A percentile compares a stretch with the other conserved stretches of the same genome.
Evolutionary conservation across 805 yeast species (phyloP).

Genomic region (Ogataea thermomethanolica): DNA sequence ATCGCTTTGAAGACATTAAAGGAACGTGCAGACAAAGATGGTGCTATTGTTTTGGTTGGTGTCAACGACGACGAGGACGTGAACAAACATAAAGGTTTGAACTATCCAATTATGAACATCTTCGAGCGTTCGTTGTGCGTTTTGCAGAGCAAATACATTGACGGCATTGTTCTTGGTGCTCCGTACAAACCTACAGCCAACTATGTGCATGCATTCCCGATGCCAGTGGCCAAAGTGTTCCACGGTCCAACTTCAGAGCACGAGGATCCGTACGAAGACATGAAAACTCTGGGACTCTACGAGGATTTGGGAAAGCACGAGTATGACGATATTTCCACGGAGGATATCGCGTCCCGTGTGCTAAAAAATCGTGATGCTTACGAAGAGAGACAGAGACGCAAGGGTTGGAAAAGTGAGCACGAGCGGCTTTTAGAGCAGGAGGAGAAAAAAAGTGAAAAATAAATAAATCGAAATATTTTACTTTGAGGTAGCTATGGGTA

Average conservation of each 20-base stretch:
- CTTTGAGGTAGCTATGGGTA: conserved; percentile 22
- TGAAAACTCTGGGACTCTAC: conserved; percentile 34
- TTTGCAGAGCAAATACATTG: conserved; percentile 81
- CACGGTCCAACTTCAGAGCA: conserved; percentile 56
- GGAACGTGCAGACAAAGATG: conserved; percentile 34
- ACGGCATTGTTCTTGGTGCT: conserved; percentile 70
- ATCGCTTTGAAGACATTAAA: conserved; percentile 56
- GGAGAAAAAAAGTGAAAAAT: conserved; percentile 1
- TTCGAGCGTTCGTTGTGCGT: conserved; percentile 85
- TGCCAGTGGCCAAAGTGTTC: conserved; percentile 37
- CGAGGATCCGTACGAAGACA: conserved; percentile 29
- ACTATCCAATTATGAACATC: conserved; percentile 81
- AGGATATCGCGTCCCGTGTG: conserved; percentile 73
- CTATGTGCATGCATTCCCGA: conserved; percentile 40
- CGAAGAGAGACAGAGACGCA: conserved; percentile 81
- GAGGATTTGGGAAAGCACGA: conserved; percentile 49
- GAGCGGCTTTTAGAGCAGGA: conserved; percentile 32
- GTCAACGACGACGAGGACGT: conserved; percentile 57
- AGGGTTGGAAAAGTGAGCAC: conserved; percentile 72
- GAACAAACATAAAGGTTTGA: conserved; percentile 54
- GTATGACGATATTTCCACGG: conserved; percentile 63
- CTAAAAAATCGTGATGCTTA: conserved; percentile 62
- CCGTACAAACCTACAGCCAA: conserved; percentile 47
- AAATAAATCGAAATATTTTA: conserved; percentile 2
- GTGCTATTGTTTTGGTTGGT: conserved; percentile 61